Base-by-base conservation (phyloP, 1,139 yeast species). In the Citeromyces hawaiiensis region DNA sequence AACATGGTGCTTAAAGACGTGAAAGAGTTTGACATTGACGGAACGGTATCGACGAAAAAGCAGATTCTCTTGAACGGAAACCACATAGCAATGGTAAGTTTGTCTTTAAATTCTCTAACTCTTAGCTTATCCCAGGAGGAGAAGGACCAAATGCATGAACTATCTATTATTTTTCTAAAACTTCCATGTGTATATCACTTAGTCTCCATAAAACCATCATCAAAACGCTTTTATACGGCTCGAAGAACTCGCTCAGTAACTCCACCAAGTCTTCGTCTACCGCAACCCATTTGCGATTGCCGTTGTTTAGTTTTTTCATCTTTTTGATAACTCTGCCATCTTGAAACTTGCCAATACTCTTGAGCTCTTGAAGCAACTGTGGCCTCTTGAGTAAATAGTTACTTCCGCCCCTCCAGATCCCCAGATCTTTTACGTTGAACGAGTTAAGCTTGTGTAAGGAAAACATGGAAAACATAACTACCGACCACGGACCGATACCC, bases 401-500 rank as follows among this genome's bases (percentile, higher is more conserved):
- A 0, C 86, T 70, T 44, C 79, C 72, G 0, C 96, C 96, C 47
- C 94, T 63, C 33, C 91, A 88, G 2, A 87, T 72, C 1, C 96
- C 96, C 41, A 87, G 61, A 58, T 88, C 96, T 30, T 79, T 87
- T 11, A 73, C 64, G 2, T 93, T 82, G 56, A 85, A 83, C 0
- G 83, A 73, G 53, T 87, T 79, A 53, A 72, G 54, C 43, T 83
- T 68, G 27, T 68, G 68, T 37, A 87, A 59, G 0, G 83, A 81
- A 52, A 86, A 85, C 16, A 80, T 55, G 14, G 82, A 60, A 59
- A 86, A 87, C 96, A 87, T 87, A 43, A 81, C 83, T 0, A 94
- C 93, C 8, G 88, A 76, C 97, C 97, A 87, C 1, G 76, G 72
- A 0, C 96, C 96, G 29, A 87, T 72, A 0, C 96, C 96, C 52